These are phyloP conservation scores for Colletotrichum neosansevieriae DNA, from an alignment of 2,329 filamentous ascomycete species.

Conservation along the genomic window DNA sequence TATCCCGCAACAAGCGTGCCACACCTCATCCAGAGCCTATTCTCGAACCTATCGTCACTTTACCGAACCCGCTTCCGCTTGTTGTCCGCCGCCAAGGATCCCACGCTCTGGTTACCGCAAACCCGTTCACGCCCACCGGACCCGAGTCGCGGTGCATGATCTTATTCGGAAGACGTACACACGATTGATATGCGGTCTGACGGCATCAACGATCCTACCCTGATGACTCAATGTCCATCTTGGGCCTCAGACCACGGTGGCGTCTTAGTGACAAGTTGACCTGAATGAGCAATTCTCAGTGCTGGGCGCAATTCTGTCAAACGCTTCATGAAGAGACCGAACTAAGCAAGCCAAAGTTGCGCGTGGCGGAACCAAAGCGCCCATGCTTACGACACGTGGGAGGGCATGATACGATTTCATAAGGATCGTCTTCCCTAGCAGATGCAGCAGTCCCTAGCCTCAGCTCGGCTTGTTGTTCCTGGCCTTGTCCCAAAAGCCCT, in stretches of 20 bases:
- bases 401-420: constrained; percentile 36
- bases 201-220: not conserved
- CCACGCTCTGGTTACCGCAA: not conserved
- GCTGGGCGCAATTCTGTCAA: not conserved
- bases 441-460: constrained; percentile 23
- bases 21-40: not conserved
- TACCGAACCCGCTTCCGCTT: not conserved
- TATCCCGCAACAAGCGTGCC: not conserved
- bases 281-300: not conserved
- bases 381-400: constrained; percentile 38
- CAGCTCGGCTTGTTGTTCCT: constrained; percentile 36
- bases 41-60: constrained; percentile 1
- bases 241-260: constrained; percentile 2
- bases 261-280: constrained; percentile 16
- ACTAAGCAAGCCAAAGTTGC: constrained; percentile 12
- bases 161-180: not conserved
- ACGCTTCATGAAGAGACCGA: constrained; percentile 2
- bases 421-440: constrained; percentile 34
- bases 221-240: not conserved
- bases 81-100: constrained; percentile 12
- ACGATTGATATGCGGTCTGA: not conserved
- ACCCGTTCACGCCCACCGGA: constrained; percentile 16
- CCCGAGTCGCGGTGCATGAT: constrained; percentile 1
- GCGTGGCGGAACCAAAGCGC: constrained; percentile 25
- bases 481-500: constrained; percentile 34